phyloP scores from a whole-genome alignment of 2,329 filamentous ascomycete genomes.

The Albophoma yamanashiensis region DNA sequence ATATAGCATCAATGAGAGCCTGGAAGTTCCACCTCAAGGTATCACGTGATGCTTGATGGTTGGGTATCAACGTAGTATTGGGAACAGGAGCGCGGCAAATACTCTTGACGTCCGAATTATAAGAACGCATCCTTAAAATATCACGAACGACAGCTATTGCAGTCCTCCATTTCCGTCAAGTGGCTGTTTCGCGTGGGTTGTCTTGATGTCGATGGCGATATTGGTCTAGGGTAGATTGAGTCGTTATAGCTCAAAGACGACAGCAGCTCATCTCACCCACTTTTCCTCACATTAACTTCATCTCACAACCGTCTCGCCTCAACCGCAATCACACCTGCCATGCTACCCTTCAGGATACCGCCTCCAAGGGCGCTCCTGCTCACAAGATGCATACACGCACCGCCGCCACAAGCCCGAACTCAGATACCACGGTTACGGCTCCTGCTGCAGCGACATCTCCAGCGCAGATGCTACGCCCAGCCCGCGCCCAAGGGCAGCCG shows the following conservation, averaged over 20 bases:
- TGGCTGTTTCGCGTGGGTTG: too few species aligned
- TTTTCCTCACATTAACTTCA: not conserved
- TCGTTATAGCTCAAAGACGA: too few species aligned
- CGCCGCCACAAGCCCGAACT: not conserved
- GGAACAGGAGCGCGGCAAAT: too few species aligned
- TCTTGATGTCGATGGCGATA: too few species aligned
- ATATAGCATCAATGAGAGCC: too few species aligned
- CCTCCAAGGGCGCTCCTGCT: not conserved
- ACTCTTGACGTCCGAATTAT: too few species aligned
- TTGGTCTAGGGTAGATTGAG: not conserved
- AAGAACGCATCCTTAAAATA: too few species aligned
- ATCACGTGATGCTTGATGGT: too few species aligned
- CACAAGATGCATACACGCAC: not conserved
- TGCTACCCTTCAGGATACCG: conserved; percentile 2
- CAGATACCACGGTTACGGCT: conserved; percentile 1
- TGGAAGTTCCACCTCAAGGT: too few species aligned
- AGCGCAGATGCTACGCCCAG: conserved; percentile 15
- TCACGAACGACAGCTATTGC: too few species aligned
- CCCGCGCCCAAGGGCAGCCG: conserved; percentile 1
- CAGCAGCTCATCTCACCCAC: not conserved
- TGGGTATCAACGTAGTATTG: too few species aligned
- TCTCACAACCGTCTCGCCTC: not conserved
- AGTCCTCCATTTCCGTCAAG: too few species aligned
- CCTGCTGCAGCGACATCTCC: conserved; percentile 11
- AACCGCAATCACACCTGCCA: not conserved